Evolutionary conservation across 2,329 filamentous ascomycete species (phyloP).

Genomic region (Pestalotiopsis sp.): DNA sequence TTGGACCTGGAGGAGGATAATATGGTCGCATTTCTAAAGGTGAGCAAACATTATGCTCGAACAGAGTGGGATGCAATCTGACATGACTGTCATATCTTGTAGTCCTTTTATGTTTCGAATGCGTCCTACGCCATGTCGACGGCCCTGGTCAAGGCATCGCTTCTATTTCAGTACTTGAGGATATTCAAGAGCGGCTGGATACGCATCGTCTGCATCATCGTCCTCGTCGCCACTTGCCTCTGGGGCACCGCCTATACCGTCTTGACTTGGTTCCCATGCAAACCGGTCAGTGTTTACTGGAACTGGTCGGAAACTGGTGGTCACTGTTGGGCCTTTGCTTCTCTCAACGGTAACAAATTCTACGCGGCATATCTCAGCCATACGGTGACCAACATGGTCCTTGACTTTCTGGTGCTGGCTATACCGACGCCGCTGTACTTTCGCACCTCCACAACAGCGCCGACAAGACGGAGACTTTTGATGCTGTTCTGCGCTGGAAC

Average conservation of each 20-base stretch:
- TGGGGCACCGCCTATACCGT: slow-evolving; percentile 33
- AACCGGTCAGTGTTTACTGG: slow-evolving; percentile 36
- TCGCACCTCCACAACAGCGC: slow-evolving; percentile 16
- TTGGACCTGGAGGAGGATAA: neutral
- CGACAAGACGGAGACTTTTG: slow-evolving; percentile 19
- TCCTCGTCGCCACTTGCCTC: slow-evolving; percentile 25
- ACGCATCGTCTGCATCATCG: slow-evolving; percentile 25
- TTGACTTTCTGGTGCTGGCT: slow-evolving; percentile 34
- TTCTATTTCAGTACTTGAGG: slow-evolving; percentile 38
- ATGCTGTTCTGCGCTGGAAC: slow-evolving; percentile 19
- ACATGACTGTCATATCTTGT: slow-evolving; percentile 21
- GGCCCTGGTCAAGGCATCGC: slow-evolving; percentile 38
- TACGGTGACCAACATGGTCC: slow-evolving; percentile 30
- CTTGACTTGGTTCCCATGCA: slow-evolving; percentile 32
- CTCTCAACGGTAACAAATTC: slow-evolving; percentile 25
- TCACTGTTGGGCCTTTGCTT: slow-evolving; percentile 35
- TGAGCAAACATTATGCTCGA: neutral
- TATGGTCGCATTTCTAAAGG: slow-evolving; percentile 9
- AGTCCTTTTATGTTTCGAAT: slow-evolving; percentile 37
- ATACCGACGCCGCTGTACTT: slow-evolving; percentile 34
- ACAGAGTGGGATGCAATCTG: neutral
- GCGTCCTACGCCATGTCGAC: slow-evolving; percentile 35
- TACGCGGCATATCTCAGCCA: slow-evolving; percentile 31
- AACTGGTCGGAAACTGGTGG: slow-evolving; percentile 19
- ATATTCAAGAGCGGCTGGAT: slow-evolving; percentile 26